These are phyloP conservation scores for Sordariomycetes sp. DNA, from an alignment of 2,329 filamentous ascomycete genomes.

Conservation along the genomic window DNA sequence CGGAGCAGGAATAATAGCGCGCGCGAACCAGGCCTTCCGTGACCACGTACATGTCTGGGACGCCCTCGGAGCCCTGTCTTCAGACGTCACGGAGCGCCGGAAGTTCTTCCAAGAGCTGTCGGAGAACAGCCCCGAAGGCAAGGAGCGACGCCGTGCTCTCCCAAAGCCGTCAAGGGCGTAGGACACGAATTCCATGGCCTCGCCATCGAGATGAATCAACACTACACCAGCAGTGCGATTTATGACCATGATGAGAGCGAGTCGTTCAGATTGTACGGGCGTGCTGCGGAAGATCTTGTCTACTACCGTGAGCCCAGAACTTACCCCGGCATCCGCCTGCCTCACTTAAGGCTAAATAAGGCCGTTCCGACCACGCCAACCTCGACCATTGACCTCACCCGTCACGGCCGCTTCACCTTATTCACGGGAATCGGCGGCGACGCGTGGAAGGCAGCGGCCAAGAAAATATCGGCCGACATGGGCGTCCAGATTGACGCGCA, in stretches of 20 bases:
- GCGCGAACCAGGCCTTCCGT: constrained; percentile 42
- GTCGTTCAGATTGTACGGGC: constrained; percentile 7
- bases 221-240: constrained; percentile 31
- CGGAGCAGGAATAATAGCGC: constrained; percentile 30
- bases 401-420: constrained; percentile 35
- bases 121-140: constrained; percentile 20
- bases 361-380: constrained; percentile 25
- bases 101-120: constrained; percentile 25
- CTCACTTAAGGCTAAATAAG: constrained; percentile 49
- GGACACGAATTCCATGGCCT: constrained; percentile 38
- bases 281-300: constrained; percentile 21
- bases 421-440: constrained; percentile 42
- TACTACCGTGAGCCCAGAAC: constrained; percentile 32
- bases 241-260: constrained; percentile 26
- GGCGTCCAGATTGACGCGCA: constrained; percentile 33
- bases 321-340: constrained; percentile 44
- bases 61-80: constrained; percentile 27
- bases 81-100: constrained; percentile 22
- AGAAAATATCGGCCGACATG: constrained; percentile 18
- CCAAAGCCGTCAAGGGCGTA: constrained; percentile 25
- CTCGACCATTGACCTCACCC: constrained; percentile 47
- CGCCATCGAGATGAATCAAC: constrained; percentile 46
- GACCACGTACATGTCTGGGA: constrained; percentile 33
- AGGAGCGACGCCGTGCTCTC: constrained; percentile 21
- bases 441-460: constrained; percentile 36